Percentiles rank a stretch among this genome's conserved stretches.
Evolutionary conservation across 805 yeast species (phyloP).

Genomic region (Saturnispora mendoncae): DNA sequence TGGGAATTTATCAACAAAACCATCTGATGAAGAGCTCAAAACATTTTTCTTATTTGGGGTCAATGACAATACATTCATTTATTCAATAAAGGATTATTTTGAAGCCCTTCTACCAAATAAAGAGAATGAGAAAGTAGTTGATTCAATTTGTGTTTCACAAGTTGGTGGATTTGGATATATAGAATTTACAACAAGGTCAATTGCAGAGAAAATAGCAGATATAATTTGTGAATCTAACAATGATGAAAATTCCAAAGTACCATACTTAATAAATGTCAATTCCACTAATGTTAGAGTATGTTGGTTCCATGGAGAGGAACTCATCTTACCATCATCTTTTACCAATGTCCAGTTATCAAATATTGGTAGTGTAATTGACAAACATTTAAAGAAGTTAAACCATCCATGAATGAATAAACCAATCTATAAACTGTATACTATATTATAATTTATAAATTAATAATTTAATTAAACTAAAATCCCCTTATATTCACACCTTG

Average conservation of each 20-base stretch:
- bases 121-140: slow-evolving; percentile 22
- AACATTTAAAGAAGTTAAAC: slow-evolving; percentile 45
- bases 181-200: slow-evolving; percentile 37
- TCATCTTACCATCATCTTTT: slow-evolving; percentile 27
- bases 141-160: slow-evolving; percentile 44
- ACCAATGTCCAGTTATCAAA: slow-evolving; percentile 38
- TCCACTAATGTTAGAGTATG: slow-evolving; percentile 41
- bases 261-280: slow-evolving; percentile 30
- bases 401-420: too few relatives aligned
- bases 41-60: slow-evolving; percentile 73
- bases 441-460: too few relatives aligned
- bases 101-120: slow-evolving; percentile 22
- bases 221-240: slow-evolving; percentile 11
- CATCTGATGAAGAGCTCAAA: slow-evolving; percentile 35
- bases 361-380: slow-evolving; percentile 40
- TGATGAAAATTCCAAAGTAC: slow-evolving; percentile 14
- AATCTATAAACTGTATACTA: slow-evolving; percentile 27
- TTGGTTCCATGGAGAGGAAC: slow-evolving; percentile 32
- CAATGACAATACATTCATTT: slow-evolving; percentile 57
- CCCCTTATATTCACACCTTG: slow-evolving; percentile 67
- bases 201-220: slow-evolving; percentile 41
- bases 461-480: slow-evolving; percentile 34
- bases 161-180: slow-evolving; percentile 57
- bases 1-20: slow-evolving; percentile 38
- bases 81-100: slow-evolving; percentile 44